Evolutionary conservation across 2,329 filamentous ascomycete genomes (phyloP), one percentile per base, ranked within the genome.

Genomic region (Neonectria hederae): DNA sequence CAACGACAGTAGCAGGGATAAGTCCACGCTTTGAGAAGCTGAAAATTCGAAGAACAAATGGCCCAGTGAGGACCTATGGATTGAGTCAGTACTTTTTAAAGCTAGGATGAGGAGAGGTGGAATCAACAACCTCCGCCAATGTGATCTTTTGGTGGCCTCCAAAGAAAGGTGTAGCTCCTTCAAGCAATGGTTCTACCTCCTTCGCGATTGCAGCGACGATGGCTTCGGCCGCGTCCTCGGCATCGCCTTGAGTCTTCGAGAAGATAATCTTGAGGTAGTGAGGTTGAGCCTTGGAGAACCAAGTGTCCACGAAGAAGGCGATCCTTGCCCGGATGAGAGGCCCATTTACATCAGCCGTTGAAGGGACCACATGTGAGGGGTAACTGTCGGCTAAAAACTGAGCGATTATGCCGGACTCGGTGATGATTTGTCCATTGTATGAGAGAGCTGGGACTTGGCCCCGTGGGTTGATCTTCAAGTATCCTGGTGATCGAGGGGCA

Each of bases 401-500:
- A 1, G 89, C 78, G n/a, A 95, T 88, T 66, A 95, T 86, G 67
- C 82, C 88, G 2, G 90, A 93, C 77, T 96, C 92, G 57, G 86
- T 88, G 73, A 96, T 83, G 75, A 92, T 90, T 66, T 91, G 84
- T 65, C 83, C 84, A 66, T 88, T 84, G 81, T 91, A 90, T 24
- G 86, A 84, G 60, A 96, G 80, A 0, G 88, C 81, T 0, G 93
- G 92, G 5, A 96, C 92, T 3, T 94, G 86, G 14, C 93, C 93
- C 61, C 92, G 88, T 69, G 92, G 92, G 81, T 95, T 94, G 75
- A 96, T 81, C 55, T 89, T 82, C 9, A 96, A 85, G 76, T 95
- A 96, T 83, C 90, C 92, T 40, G 86, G 82, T 28, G 90, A 88
- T 10, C 92, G 88, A 0, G 92, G 92, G 10, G 79, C 85, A 69